phyloP scores from a whole-genome alignment of 2,329 filamentous ascomycete species.

The Xylaria sp. region DNA sequence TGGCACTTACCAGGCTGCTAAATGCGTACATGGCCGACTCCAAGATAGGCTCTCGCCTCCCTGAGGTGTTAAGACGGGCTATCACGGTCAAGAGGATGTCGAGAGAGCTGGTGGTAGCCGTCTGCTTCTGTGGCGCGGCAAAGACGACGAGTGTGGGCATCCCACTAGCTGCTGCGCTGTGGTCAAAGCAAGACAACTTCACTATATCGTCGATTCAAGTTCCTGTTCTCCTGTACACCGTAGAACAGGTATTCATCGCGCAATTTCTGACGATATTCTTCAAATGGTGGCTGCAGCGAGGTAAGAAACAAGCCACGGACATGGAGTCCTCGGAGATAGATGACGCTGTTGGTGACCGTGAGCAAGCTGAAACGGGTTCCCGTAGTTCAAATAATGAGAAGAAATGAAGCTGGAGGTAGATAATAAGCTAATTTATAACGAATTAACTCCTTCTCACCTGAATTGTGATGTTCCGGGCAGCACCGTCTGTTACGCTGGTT shows the following conservation, averaged over 20 bases:
- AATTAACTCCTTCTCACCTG: neutral
- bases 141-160: constrained; percentile 79
- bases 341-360: constrained; percentile 12
- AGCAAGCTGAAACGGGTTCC: constrained; percentile 12
- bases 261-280: constrained; percentile 55
- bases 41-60: constrained; percentile 44
- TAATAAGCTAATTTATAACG: neutral
- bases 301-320: constrained; percentile 43
- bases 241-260: constrained; percentile 61
- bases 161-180: constrained; percentile 75
- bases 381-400: constrained; percentile 5
- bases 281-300: constrained; percentile 55
- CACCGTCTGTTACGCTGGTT: too few relatives aligned
- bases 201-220: constrained; percentile 70
- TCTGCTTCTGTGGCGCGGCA: constrained; percentile 78
- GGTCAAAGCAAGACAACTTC: constrained; percentile 63
- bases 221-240: constrained; percentile 70
- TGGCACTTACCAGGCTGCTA: constrained; percentile 47
- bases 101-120: constrained; percentile 72
- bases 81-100: constrained; percentile 65
- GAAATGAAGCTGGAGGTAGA: neutral
- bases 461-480: neutral
- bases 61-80: constrained; percentile 46
- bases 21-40: constrained; percentile 53
- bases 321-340: constrained; percentile 38